Evolutionary conservation across 2,329 filamentous ascomycete species (phyloP), one percentile per base, ranked within the genome.

Genomic region (Tolypocladium capitatum): DNA sequence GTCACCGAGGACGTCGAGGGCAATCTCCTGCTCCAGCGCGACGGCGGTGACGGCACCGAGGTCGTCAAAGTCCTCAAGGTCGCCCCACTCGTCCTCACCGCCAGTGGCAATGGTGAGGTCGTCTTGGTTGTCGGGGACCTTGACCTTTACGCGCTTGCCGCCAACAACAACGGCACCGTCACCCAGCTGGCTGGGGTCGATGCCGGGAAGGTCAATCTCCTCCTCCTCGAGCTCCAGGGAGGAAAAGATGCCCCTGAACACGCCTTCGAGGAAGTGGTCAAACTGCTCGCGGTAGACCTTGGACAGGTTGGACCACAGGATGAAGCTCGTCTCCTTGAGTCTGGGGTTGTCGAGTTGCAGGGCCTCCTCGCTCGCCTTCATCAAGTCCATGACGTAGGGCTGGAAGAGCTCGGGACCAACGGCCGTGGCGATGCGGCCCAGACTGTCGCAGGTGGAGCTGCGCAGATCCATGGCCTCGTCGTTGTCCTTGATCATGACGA

Each of bases 11-110:
- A 96, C 90, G 66, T 98, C 92, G 41, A 95, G 81, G 34, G 92
- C 91, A 58, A 97, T 94, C 68, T 98, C 92, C 70, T 97, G 96
- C 75, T 97, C 92, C 58, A 95, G 79, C 24, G 91, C 88, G 48
- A 96, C 80, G 46, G 89, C 88, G 27, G 88, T 94, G 52, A 94
- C 86, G 45, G 87, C 87, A 49, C 81, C 83, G 43, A 94, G 89
- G 51, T 89, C 86, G 49, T 88, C 86, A 40, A 91, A 85, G 34
- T 88, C 83, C 42, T 89, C 85, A 4, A 81, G 79, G 14, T 83
- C 75, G 52, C 84, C 83, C 63, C 63, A 68, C 45, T 65, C 65
- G 16, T 67, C 65, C 1, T 67, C 65, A 51, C 83, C 78, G 32
- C 80, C 80, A 47, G 75, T 73, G 51, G 74, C 75, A 48, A 67